A percentile compares a stretch with the other conserved stretches of the same genome.
Evolutionary conservation across 2,329 filamentous ascomycete species (phyloP).

Genomic region (Dactylellina cionopaga): DNA sequence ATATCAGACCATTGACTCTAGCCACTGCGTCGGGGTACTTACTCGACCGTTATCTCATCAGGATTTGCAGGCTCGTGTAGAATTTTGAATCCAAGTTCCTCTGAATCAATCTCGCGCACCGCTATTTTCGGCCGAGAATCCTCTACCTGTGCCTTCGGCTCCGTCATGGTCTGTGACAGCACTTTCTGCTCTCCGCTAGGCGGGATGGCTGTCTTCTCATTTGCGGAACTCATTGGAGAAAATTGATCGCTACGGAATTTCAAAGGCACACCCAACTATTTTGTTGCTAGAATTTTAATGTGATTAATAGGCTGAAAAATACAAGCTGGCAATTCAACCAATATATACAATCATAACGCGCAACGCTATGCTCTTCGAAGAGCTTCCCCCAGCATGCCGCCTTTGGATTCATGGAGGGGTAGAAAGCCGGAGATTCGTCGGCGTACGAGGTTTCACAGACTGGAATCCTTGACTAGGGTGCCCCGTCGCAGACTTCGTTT

Average conservation of each 20-base stretch:
- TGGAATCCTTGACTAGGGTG: no score
- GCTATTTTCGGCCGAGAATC: neutral
- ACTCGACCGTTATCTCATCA: constrained; percentile 11
- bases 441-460: no score
- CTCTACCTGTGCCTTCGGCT: no score
- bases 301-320: neutral
- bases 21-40: neutral
- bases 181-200: neutral
- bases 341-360: constrained; percentile 10
- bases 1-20: neutral
- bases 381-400: no score
- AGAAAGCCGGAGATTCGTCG: no score
- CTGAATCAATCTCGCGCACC: neutral
- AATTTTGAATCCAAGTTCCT: constrained; percentile 15
- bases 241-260: neutral
- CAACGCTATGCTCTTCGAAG: no score
- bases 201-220: neutral
- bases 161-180: neutral
- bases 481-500: no score
- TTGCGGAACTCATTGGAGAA: neutral
- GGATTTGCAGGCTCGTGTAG: neutral
- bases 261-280: neutral
- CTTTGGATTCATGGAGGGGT: no score
- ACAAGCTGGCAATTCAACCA: neutral
- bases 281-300: neutral